phyloP scores from a whole-genome alignment of 495 filamentous ascomycete species.

The Saxophila tyrrhenica region DNA sequence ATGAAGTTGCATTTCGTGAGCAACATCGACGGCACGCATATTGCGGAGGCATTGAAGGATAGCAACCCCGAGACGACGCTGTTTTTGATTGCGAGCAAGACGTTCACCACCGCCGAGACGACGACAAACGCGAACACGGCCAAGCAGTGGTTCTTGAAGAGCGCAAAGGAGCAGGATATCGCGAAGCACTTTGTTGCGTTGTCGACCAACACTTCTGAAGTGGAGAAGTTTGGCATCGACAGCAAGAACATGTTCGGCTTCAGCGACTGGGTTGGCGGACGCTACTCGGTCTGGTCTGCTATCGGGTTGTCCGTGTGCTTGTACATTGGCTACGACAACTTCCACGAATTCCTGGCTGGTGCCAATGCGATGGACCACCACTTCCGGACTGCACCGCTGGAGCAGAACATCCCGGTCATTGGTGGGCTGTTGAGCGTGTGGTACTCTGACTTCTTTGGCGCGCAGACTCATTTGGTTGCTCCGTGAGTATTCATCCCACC shows the following conservation, averaged over 20 bases:
- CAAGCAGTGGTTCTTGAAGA: conserved; percentile 91
- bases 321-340: conserved; percentile 94
- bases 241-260: conserved; percentile 98
- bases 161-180: conserved; percentile 66
- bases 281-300: conserved; percentile 97
- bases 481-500: conserved; percentile 44
- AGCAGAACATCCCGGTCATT: conserved; percentile 88
- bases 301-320: conserved; percentile 90
- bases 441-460: conserved; percentile 97
- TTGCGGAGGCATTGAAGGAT: conserved; percentile 79
- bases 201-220: conserved; percentile 89
- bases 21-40: conserved; percentile 97
- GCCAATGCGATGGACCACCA: conserved; percentile 98
- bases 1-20: conserved; percentile 94
- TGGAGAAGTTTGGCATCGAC: conserved; percentile 97
- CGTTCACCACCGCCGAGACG: conserved; percentile 97
- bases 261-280: conserved; percentile 93
- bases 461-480: conserved; percentile 92
- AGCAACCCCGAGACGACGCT: conserved; percentile 94
- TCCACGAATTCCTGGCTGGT: conserved; percentile 90
- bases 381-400: conserved; percentile 80
- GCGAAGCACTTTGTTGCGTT: conserved; percentile 98
- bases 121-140: conserved; percentile 92
- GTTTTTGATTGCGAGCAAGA: conserved; percentile 97
- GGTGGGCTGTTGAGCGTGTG: conserved; percentile 91